Base-by-base conservation (phyloP, 2,329 filamentous ascomycete genomes). In the Cladosporium velox region DNA sequence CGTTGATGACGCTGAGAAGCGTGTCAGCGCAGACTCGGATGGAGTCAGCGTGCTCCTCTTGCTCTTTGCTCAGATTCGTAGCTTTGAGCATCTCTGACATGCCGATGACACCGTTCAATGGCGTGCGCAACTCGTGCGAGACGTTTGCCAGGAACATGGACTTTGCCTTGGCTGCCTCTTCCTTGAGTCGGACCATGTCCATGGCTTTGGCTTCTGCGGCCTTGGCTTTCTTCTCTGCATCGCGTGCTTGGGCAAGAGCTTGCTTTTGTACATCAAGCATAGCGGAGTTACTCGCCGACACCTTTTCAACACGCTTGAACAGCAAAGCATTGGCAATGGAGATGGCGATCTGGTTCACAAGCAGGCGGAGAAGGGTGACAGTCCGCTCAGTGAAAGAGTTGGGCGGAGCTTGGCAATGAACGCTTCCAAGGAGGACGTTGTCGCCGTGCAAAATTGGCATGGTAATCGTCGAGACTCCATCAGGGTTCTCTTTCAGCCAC, bases 151-250 rank as follows among this genome's bases (percentile, higher is more conserved):
- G 73, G 75, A 94, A 94, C 66, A 93, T 91, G 2, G 88, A 90
- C 76, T 94, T 94, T 47, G 91, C 91, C 77, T 91, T 92, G 26
- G 91, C 90, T 12, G 91, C 91, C 76, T 94, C 91, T 75, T 94
- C 91, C 18, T 92, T 92, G 47, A 93, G 84, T 77, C 91, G 90
- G 75, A 93, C 90, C 75, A 92, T 92, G 67, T 89, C 86, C 74
- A 91, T 88, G 8, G 91, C 91, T 74, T 92, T 87, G 0, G 89
- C 87, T 75, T 93, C 90, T 0, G 91, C 91, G 62, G 86, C 81
- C 76, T 92, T 92, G 11, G 91, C 91, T 76, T 93, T 92, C 67
- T 85, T 85, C 76, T 93, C 90, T 0, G 91, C 89, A 67, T 89
- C 86, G 65, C 88, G 84, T 14, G 91, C 91, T 74, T 92, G 89